These are phyloP conservation scores for Tuber aestivum DNA, from an alignment of 495 filamentous ascomycete genomes.

Conservation along the genomic window DNA sequence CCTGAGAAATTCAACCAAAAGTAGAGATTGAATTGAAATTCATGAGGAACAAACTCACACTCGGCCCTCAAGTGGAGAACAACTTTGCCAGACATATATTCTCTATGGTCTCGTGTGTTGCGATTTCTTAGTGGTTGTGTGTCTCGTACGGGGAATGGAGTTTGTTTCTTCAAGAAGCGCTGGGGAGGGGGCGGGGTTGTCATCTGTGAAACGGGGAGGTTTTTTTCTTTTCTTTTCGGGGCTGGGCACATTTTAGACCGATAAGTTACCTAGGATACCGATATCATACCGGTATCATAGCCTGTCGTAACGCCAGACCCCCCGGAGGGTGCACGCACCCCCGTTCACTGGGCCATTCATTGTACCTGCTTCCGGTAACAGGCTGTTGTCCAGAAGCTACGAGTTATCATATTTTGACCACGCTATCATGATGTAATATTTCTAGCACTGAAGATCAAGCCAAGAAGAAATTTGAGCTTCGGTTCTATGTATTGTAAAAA, in stretches of 20 bases:
- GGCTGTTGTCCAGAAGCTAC: not conserved
- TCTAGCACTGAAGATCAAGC: not conserved
- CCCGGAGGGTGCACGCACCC: not conserved
- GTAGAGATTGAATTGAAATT: not conserved
- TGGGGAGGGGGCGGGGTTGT: not conserved
- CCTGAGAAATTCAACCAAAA: not conserved
- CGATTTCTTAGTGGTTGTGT: not conserved
- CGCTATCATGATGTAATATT: not conserved
- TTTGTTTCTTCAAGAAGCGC: not conserved
- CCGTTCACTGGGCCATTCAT: not conserved
- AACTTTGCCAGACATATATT: slow-evolving; percentile 30
- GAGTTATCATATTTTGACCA: not conserved
- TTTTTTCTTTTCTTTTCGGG: not conserved
- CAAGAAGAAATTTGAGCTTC: not conserved
- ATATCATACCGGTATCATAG: too few relatives aligned
- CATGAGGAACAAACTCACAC: slow-evolving; percentile 28
- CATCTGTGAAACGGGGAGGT: not conserved
- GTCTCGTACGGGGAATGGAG: not conserved
- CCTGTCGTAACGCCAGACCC: not conserved
- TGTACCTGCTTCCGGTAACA: not conserved
- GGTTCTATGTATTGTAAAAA: slow-evolving; percentile 5
- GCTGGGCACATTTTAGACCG: not conserved
- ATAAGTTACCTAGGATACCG: too few relatives aligned
- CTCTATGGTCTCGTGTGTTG: slow-evolving; percentile 8
- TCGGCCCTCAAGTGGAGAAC: slow-evolving; percentile 42